phyloP scores from a whole-genome alignment of 352 stramenopile genomes.

The Blastocystis sp. region DNA sequence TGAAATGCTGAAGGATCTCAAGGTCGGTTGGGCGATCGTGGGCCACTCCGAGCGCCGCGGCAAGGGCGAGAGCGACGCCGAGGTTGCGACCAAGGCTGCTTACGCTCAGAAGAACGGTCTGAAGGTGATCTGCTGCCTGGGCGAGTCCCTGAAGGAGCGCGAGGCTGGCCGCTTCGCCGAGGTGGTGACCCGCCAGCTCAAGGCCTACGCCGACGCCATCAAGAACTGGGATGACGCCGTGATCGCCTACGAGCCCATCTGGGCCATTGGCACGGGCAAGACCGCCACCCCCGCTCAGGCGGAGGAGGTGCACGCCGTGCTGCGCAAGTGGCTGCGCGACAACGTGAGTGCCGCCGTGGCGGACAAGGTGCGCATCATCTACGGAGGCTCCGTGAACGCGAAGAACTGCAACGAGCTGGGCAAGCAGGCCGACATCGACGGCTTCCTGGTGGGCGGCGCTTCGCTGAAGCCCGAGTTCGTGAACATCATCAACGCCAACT shows the following conservation, averaged over 20 bases:
- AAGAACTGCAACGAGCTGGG: conserved; percentile 87
- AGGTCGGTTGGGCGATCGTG: conserved; percentile 89
- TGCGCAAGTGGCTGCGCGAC: conserved; percentile 86
- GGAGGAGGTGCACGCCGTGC: conserved; percentile 91
- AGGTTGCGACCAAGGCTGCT: conserved; percentile 89
- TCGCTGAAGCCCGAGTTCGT: conserved; percentile 90
- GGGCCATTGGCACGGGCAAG: too few relatives aligned
- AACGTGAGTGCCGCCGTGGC: conserved; percentile 86
- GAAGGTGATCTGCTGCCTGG: conserved; percentile 92
- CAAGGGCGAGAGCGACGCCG: conserved; percentile 84
- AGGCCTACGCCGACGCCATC: conserved; percentile 82
- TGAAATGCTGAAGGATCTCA: conserved; percentile 92
- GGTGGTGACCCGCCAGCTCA: conserved; percentile 87
- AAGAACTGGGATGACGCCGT: conserved; percentile 81
- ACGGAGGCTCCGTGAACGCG: conserved; percentile 84
- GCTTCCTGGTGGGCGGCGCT: too few relatives aligned
- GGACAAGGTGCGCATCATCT: conserved; percentile 67
- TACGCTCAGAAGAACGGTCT: conserved; percentile 87
- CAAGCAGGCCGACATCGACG: conserved; percentile 92
- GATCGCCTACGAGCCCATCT: too few relatives aligned
- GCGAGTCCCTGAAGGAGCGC: conserved; percentile 89
- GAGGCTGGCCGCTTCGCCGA: conserved; percentile 87
- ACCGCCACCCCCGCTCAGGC: conserved; percentile 93
- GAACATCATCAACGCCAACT: conserved; percentile 89
- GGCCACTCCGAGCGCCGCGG: conserved; percentile 90